These are phyloP conservation scores for Tribonema minus DNA, from an alignment of 108 stramenopile genomes.

Conservation along the genomic window DNA sequence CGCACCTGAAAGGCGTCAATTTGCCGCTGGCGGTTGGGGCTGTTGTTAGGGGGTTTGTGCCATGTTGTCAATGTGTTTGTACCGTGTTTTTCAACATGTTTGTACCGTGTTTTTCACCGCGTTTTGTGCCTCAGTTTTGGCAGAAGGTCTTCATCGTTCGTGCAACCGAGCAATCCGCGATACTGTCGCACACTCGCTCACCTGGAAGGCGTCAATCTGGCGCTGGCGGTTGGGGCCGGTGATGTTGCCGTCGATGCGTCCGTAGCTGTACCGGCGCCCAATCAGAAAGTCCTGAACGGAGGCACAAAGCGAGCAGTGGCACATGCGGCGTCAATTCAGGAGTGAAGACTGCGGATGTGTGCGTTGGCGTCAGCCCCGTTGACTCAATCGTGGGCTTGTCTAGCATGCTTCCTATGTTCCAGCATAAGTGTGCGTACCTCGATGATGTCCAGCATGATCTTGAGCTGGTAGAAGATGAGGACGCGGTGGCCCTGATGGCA, in stretches of 20 bases:
- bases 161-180: not conserved
- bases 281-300: constrained; percentile 92
- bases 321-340: no score
- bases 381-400: no score
- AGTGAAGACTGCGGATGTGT: no score
- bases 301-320: no score
- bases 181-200: not conserved
- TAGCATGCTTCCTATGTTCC: no score
- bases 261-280: constrained; percentile 39
- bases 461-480: constrained; percentile 96
- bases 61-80: not conserved
- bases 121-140: not conserved
- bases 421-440: no score
- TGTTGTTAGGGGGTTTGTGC: not conserved
- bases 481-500: constrained; percentile 80
- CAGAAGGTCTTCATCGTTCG: not conserved
- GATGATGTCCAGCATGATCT: constrained; percentile 83
- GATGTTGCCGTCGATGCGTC: constrained; percentile 55
- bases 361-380: no score
- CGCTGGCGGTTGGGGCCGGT: constrained; percentile 47
- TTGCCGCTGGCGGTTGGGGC: not conserved
- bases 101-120: not conserved
- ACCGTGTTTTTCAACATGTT: not conserved
- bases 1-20: not conserved
- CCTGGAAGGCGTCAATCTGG: constrained; percentile 51